Evolutionary conservation across 495 filamentous ascomycete genomes (phyloP), one percentile per base, ranked within the genome.

Genomic region (Viridothelium virens): DNA sequence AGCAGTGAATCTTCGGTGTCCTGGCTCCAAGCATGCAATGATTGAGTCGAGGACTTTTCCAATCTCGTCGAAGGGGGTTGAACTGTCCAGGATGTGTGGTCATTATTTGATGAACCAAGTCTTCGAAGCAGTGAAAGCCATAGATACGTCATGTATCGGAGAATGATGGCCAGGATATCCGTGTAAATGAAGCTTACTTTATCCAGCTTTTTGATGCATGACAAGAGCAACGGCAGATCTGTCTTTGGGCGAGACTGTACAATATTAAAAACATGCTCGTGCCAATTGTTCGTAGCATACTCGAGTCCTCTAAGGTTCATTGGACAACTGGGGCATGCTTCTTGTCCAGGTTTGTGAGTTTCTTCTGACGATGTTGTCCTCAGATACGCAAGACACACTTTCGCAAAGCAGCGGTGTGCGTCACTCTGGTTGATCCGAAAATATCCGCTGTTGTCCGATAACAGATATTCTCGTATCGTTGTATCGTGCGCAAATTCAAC

Each of bases 401-500:
- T 53, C 48, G 48, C 48, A 53, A 53, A 53, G 48, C 48, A 53
- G 48, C 48, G 16, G 48, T 53, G 48, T 53, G 48, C 48, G 48
- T 53, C 16, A 53, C 18, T n/a, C 48, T 53, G 48, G 48, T 53
- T 25, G 48, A 53, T 53, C 48, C 48, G 48, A 53, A 53, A 53
- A n/a, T 18, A 53, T 53, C 48, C 48, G 48, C 48, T 53, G 7
- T 53, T 53, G 3, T 53, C 48, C 6, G 48, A 53, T n/a, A 53
- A 53, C 6, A 53, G 48, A 53, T 53, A 53, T 53, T 53, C 48
- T n/a, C 48, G 48, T 53, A 53, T 53, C 48, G 48, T 53, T 53
- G 48, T 53, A 53, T 53, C 48, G 48, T 53, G 48, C 48, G 48
- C 48, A 53, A 53, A 53, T 53, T 53, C 48, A 53, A 53, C n/a